Percentiles rank a stretch among this genome's conserved stretches.
phyloP scores from a whole-genome alignment of 2,329 filamentous ascomycete species.

The Zelopaecilomyces penicillatus region DNA sequence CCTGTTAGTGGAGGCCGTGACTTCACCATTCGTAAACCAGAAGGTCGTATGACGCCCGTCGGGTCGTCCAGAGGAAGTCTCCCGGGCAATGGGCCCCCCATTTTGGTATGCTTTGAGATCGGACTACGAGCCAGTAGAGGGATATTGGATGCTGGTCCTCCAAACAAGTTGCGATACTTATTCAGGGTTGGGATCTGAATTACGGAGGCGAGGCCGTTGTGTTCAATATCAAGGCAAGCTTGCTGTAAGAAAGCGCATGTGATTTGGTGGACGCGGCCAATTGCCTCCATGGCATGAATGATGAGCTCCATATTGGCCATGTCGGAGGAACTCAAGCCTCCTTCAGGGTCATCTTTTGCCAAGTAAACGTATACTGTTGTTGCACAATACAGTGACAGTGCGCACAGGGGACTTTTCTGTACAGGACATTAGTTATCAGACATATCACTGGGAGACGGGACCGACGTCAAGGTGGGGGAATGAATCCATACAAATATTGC shows the following conservation, averaged over 20 bases:
- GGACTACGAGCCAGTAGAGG: slow-evolving; percentile 40
- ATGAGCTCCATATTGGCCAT: slow-evolving; percentile 61
- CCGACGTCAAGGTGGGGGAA: too few relatives aligned
- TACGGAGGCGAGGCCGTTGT: slow-evolving; percentile 30
- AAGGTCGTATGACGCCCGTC: slow-evolving; percentile 8
- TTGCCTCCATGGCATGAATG: slow-evolving; percentile 66
- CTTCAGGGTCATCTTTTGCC: slow-evolving; percentile 56
- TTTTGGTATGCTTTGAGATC: slow-evolving; percentile 31
- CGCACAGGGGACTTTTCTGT: slow-evolving; percentile 32
- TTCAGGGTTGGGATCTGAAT: slow-evolving; percentile 29
- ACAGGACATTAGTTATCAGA: not conserved
- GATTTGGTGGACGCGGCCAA: slow-evolving; percentile 65
- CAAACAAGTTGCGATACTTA: slow-evolving; percentile 23
- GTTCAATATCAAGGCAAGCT: slow-evolving; percentile 70
- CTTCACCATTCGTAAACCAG: slow-evolving; percentile 6
- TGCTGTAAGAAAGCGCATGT: slow-evolving; percentile 82
- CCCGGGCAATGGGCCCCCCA: slow-evolving; percentile 35
- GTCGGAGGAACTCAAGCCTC: slow-evolving; percentile 43
- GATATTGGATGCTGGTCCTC: slow-evolving; percentile 28
- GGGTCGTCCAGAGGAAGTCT: slow-evolving; percentile 30
- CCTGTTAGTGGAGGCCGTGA: slow-evolving; percentile 1
- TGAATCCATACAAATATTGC: slow-evolving; percentile 50
- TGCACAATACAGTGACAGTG: slow-evolving; percentile 78
- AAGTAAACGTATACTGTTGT: slow-evolving; percentile 77
- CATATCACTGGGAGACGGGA: not conserved